Conservation (phyloP, 768 basidiomycete species). For the Xerocomus spinulosus region DNA sequence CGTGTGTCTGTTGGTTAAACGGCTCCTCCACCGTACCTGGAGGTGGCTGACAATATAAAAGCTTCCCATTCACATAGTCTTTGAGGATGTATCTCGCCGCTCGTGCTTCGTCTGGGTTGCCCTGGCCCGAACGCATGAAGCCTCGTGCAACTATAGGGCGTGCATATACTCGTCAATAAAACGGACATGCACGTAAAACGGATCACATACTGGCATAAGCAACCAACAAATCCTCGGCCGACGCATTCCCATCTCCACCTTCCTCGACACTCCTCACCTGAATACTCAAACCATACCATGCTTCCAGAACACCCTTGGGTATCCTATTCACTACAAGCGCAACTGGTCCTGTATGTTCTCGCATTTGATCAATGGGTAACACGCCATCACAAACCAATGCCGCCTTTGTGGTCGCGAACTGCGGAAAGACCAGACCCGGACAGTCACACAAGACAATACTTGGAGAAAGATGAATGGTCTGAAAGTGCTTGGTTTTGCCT, state of each 20-base stretch:
- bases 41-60: conserved; percentile 89
- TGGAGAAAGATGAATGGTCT: conserved; percentile 92
- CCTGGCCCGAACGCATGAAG: conserved; percentile 88
- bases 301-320: conserved; percentile 80
- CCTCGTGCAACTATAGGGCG: conserved; percentile 77
- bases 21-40: conserved; percentile 57
- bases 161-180: conserved; percentile 14
- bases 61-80: conserved; percentile 93
- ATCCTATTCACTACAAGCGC: conserved; percentile 74
- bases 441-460: conserved; percentile 91
- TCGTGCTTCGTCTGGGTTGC: conserved; percentile 95
- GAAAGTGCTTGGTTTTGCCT: conserved; percentile 98
- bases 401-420: conserved; percentile 95
- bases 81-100: conserved; percentile 90
- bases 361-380: conserved; percentile 94
- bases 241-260: conserved; percentile 72
- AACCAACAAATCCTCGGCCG: conserved; percentile 77
- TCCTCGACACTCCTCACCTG: conserved; percentile 64
- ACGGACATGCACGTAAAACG: background rate
- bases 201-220: conserved; percentile 83
- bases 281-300: conserved; percentile 81
- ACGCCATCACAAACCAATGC: conserved; percentile 96
- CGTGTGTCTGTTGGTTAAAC: conserved; percentile 74
- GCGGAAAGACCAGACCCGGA: conserved; percentile 96
- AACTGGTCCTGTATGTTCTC: conserved; percentile 85